Base-by-base conservation (phyloP, 495 filamentous ascomycete genomes). In the Durotheca rogersii region DNA sequence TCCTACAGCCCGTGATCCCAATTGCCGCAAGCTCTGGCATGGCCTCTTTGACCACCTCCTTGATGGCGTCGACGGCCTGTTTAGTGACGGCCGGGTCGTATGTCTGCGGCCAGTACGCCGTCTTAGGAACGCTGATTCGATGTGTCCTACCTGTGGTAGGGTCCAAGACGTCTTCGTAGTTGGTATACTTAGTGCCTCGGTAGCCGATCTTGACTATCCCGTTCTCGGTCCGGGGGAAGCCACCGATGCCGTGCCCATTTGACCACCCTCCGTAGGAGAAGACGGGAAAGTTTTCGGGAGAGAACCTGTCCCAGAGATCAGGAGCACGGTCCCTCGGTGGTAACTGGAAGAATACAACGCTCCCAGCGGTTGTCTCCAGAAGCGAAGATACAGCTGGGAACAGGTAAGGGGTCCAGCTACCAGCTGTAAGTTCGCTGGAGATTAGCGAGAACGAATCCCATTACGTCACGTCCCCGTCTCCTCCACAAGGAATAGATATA, bases 171-270 rank as follows among this genome's bases (percentile, higher is more conserved):
- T 44, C 48, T 20, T 45, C 40, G 1, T 37, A 39, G 40, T 61
- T 71, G 4, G 69, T 71, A 35, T 66, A 74, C 49, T 72, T 74
- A 1, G 64, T 71, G 3, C 71, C 71, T 0, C 71, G 60, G 17
- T 71, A 72, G 2, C 71, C 71, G 20, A 74, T 65, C 54, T 74
- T 74, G 6, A 74, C 12, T 6, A 57, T 42, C 14, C 71, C 71
- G 7, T 59, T 41, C 4, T 61, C 48, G 12, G 61, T 58, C 0
- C 63, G 41, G 0, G 71, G 62, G 36, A 74, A 72, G 18, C 71
- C 68, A 0, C 68, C 68, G 9, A 51, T 51, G 6, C 67, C 58
- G 25, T 65, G 53, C 0, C 66, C 66, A 9, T 49, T 62, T 11
- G 41, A 35, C 46, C 60, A 70, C 0, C 39, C 40, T 7, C 40